These are phyloP conservation scores for Neopestalotiopsis rosae DNA, from an alignment of 2,329 filamentous ascomycete species.

Conservation along the genomic window DNA sequence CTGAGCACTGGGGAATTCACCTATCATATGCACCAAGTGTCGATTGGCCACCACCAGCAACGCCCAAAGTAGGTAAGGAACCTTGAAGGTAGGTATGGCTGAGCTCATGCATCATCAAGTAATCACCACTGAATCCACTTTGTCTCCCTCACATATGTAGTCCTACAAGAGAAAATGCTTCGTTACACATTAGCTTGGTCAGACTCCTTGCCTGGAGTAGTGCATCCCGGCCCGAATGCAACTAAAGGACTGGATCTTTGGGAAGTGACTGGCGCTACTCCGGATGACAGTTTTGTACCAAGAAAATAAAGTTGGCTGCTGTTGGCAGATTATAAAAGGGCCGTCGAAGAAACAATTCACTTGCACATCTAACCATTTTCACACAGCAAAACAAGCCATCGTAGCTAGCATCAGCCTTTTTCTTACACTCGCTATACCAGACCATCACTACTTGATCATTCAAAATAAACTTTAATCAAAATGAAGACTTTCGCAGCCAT, in stretches of 20 bases:
- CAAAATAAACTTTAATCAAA: neutral
- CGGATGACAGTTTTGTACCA: too few species aligned
- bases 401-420: neutral
- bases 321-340: too few species aligned
- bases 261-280: too few species aligned
- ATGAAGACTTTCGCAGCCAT: slow-evolving; percentile 17
- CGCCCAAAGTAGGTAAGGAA: too few species aligned
- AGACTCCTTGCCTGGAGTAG: neutral
- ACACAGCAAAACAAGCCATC: too few species aligned
- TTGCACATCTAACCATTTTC: too few species aligned
- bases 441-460: neutral
- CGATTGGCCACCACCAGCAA: neutral
- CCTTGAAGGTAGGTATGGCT: too few species aligned
- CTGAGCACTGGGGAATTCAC: neutral
- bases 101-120: neutral
- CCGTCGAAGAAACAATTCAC: too few species aligned
- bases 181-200: neutral
- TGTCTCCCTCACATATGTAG: too few species aligned
- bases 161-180: slow-evolving; percentile 1
- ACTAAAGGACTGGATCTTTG: neutral
- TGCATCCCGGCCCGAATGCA: neutral
- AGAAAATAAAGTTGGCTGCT: too few species aligned
- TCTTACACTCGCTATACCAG: neutral
- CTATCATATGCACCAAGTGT: neutral
- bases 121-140: neutral